These are phyloP conservation scores for Cinnamomum chago DNA, from an alignment of 164 flowering plant genomes.

Conservation along the genomic window DNA sequence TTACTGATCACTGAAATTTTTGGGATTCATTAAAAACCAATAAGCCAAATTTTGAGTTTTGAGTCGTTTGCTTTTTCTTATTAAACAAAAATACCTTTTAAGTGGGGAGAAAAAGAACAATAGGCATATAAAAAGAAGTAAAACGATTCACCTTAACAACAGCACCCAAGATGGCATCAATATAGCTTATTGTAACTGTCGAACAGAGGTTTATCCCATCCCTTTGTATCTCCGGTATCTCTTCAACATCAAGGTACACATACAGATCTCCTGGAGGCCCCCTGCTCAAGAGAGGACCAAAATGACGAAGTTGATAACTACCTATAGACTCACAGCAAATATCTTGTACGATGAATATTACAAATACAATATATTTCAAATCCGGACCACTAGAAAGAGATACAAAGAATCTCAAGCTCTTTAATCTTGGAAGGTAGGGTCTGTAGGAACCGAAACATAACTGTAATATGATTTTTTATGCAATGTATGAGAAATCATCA, in stretches of 20 bases:
- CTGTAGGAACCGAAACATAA: no score
- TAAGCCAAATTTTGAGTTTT: no score
- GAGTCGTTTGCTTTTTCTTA: neutral
- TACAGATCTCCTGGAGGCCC: slow-evolving; percentile 93
- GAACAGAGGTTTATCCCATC: slow-evolving; percentile 90
- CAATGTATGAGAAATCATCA: no score
- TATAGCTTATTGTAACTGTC: slow-evolving; percentile 62
- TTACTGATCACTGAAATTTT: neutral
- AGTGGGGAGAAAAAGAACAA: neutral
- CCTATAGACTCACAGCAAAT: neutral
- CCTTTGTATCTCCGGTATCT: slow-evolving; percentile 87
- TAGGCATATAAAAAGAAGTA: neutral
- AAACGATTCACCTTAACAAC: slow-evolving; percentile 48
- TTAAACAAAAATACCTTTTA: neutral
- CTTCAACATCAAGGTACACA: slow-evolving; percentile 87
- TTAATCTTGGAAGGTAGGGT: no score
- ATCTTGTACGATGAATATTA: neutral
- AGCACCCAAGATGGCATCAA: slow-evolving; percentile 88
- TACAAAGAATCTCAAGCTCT: no score
- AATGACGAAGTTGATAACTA: neutral
- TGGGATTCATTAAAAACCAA: neutral
- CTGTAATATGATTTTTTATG: no score
- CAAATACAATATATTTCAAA: neutral
- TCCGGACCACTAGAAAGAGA: no score
- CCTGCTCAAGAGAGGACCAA: slow-evolving; percentile 31